Percentiles rank a stretch among this genome's conserved stretches.
Conservation (phyloP, 2,329 filamentous ascomycete species). For the Colletotrichum orchidophilum region DNA sequence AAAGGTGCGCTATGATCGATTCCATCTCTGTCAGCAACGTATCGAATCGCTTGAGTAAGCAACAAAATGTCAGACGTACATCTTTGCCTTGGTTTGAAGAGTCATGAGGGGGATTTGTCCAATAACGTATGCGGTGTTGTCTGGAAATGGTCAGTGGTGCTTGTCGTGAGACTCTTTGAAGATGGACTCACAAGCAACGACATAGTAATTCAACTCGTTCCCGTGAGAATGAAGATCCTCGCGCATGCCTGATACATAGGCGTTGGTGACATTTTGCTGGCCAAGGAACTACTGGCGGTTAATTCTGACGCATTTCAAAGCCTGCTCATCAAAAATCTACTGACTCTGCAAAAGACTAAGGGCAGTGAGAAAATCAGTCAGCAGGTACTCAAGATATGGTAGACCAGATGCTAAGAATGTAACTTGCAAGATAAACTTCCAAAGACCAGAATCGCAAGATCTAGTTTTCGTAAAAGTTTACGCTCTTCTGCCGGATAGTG, state of each 20-base stretch:
- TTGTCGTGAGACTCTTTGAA: accelerated
- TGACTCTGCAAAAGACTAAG: slow-evolving; percentile 28
- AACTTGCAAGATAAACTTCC: slow-evolving; percentile 37
- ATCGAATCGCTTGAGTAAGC: accelerated
- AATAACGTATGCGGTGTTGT: slow-evolving; percentile 40
- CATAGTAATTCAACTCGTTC: slow-evolving; percentile 40
- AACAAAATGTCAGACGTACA: slow-evolving; percentile 24
- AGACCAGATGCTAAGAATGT: background rate
- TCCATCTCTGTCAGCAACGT: slow-evolving; percentile 5
- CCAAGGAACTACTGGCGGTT: slow-evolving; percentile 37
- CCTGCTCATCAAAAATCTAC: background rate
- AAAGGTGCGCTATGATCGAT: slow-evolving; percentile 36
- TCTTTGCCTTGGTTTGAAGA: slow-evolving; percentile 39
- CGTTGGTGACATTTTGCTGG: slow-evolving; percentile 39
- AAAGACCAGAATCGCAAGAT: slow-evolving; percentile 36
- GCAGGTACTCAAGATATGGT: background rate
- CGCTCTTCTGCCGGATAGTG: slow-evolving; percentile 39
- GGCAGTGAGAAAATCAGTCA: background rate
- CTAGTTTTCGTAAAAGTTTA: slow-evolving; percentile 39
- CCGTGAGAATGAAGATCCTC: slow-evolving; percentile 39
- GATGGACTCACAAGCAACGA: slow-evolving; percentile 19
- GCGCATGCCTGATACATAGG: slow-evolving; percentile 41
- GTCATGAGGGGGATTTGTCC: slow-evolving; percentile 45
- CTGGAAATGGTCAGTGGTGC: slow-evolving; percentile 21
- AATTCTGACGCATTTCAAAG: background rate